These are phyloP conservation scores for Penicillium waksmanii DNA, from an alignment of 495 filamentous ascomycete species.

Conservation along the genomic window DNA sequence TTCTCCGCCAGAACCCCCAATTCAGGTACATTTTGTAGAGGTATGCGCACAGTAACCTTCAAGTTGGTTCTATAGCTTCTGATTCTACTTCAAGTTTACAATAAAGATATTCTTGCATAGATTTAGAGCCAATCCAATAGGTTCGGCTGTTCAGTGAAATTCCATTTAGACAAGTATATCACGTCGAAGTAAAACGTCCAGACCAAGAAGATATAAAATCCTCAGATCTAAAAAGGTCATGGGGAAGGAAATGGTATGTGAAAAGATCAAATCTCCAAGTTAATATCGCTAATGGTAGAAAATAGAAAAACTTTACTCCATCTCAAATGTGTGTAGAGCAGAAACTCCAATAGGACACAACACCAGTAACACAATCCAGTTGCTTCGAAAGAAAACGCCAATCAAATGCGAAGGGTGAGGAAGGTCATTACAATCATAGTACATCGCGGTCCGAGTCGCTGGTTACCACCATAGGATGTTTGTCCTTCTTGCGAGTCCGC, in stretches of 20 bases:
- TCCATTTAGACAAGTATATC: not conserved
- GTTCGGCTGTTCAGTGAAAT: not conserved
- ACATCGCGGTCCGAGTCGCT: constrained; percentile 28
- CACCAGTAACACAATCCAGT: constrained; percentile 12
- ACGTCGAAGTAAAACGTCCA: not conserved
- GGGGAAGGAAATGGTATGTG: not conserved
- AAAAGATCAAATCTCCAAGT: not conserved
- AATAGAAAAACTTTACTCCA: not conserved
- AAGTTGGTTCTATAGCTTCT: not conserved
- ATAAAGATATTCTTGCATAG: not conserved
- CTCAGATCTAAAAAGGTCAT: not conserved
- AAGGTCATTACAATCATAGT: constrained; percentile 28
- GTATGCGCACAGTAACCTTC: not conserved
- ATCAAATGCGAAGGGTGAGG: constrained; percentile 22
- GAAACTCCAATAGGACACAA: constrained; percentile 12
- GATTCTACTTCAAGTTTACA: not conserved
- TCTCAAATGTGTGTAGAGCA: constrained; percentile 5
- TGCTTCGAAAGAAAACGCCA: constrained; percentile 24
- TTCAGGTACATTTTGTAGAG: constrained; percentile 42
- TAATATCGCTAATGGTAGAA: constrained; percentile 2
- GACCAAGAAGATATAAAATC: not conserved
- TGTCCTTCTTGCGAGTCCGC: constrained; percentile 26
- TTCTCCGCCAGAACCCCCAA: constrained; percentile 38
- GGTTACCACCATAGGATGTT: constrained; percentile 26
- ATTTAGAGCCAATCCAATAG: not conserved